Evolutionary conservation across 2,329 filamentous ascomycete species (phyloP), one percentile per base, ranked within the genome.

Genomic region (Venturia nashicola): DNA sequence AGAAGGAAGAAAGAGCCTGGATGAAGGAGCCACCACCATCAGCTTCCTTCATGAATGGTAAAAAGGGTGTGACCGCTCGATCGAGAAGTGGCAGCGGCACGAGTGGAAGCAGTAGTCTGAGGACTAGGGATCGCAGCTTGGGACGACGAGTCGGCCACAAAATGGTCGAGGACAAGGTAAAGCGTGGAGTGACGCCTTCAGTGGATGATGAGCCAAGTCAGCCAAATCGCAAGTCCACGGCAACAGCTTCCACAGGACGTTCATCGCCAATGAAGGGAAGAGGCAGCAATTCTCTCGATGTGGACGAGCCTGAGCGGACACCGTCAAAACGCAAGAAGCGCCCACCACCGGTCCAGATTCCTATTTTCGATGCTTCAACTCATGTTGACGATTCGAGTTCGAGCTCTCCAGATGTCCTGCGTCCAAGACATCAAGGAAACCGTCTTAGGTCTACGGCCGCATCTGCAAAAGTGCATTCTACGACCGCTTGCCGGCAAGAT

Each of bases 11-110:
- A 42, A 46, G 61, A 59, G 42, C 34, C 71, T 97, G 92, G 92
- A 96, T 97, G 91, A 79, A 96, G 61, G 90, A 96, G 71, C 92
- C 92, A 2, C 91, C 91, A 1, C 92, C 92, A n/a, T 84, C 87
- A 42, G 91, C 92, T 64, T 91, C 88, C 73, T 81, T 96, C 65
- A 97, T 97, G 92, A 89, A 88, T 67, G 92, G 91, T 68, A 94
- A 92, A 73, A 84, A 89, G 43, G 84, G 85, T 39, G 86, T 62
- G 18, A 65, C 63, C 8, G 51, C 46, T 27, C 32, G 46, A 23
- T 55, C 61, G n/a, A 59, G 61, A 34, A 63, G 61, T 40, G 51
- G 48, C 32, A 63, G 46, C n/a, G 61, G 60, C 1, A 36, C 27
- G 9, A 57, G 51, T 36, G 51, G 32, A 11, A 46, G 36, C 27